These are phyloP conservation scores for Triticum turgidum DNA, from an alignment of 176 grass and related monocot species.

Conservation along the genomic window DNA sequence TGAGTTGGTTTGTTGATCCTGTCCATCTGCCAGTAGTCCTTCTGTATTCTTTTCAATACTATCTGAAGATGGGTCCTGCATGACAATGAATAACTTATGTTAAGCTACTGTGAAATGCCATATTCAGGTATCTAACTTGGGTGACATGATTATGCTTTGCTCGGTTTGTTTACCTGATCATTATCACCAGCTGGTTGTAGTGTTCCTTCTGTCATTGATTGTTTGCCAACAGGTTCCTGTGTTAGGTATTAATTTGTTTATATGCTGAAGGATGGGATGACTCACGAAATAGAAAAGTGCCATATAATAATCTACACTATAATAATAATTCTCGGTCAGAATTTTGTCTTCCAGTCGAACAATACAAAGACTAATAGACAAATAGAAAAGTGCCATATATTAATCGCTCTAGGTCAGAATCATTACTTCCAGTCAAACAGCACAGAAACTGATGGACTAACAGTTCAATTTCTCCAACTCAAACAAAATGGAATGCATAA, in stretches of 20 bases:
- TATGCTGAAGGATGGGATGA: neutral
- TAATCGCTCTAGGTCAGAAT: neutral
- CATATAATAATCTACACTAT: neutral
- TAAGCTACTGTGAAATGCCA: neutral
- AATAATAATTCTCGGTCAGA: neutral
- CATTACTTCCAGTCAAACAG: neutral
- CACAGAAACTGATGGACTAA: neutral
- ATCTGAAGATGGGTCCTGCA: constrained; percentile 15
- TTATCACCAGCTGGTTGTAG: neutral
- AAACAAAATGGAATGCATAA: neutral
- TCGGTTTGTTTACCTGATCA: neutral
- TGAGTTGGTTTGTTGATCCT: neutral
- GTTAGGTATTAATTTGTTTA: constrained; percentile 1
- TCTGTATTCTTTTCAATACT: constrained; percentile 1
- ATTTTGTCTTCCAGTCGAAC: neutral
- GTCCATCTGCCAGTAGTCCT: neutral
- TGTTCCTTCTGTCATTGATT: neutral
- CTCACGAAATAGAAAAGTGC: neutral
- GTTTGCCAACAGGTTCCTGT: neutral
- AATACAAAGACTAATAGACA: neutral
- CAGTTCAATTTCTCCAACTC: neutral
- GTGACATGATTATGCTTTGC: neutral
- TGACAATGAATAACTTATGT: neutral
- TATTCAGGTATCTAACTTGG: neutral
- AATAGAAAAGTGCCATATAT: neutral